A percentile compares a stretch with the other conserved stretches of the same genome.
Conservation (phyloP, 2,329 filamentous ascomycete genomes). For the Xylaria sp. region DNA sequence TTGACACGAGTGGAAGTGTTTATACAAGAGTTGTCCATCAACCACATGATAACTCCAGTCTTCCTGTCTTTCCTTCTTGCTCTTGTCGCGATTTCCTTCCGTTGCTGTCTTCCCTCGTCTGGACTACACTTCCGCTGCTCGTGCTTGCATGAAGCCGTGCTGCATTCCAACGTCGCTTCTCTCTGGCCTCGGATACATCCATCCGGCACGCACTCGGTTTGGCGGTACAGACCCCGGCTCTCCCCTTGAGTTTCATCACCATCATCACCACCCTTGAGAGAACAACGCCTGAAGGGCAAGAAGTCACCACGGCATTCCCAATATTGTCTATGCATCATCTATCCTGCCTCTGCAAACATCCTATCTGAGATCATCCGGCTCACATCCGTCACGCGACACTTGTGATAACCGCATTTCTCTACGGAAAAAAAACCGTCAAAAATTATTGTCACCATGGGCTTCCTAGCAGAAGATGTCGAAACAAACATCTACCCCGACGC, state of each 20-base stretch:
- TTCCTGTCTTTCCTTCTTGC: not conserved
- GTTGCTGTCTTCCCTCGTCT: not conserved
- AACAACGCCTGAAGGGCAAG: not conserved
- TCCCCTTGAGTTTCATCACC: not conserved
- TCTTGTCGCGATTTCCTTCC: not conserved
- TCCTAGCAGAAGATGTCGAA: constrained; percentile 16
- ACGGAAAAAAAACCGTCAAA: too few species aligned
- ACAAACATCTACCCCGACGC: constrained; percentile 31
- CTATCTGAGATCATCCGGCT: not conserved
- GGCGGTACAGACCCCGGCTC: not conserved
- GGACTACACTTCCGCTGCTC: not conserved
- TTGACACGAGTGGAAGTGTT: not conserved
- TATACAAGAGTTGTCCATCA: not conserved
- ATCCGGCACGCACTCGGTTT: not conserved
- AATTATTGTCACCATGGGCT: constrained; percentile 31
- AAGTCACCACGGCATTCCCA: not conserved
- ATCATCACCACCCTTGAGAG: not conserved
- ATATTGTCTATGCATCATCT: not conserved
- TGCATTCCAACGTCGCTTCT: not conserved
- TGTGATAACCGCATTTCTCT: not conserved
- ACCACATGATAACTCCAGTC: not conserved
- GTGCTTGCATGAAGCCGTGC: not conserved
- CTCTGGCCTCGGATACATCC: not conserved
- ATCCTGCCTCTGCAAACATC: not conserved
- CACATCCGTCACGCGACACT: not conserved